Percentiles rank a stretch among this genome's conserved stretches.
Conservation (phyloP, 2,329 filamentous ascomycete genomes). For the Neofusicoccum sp. region DNA sequence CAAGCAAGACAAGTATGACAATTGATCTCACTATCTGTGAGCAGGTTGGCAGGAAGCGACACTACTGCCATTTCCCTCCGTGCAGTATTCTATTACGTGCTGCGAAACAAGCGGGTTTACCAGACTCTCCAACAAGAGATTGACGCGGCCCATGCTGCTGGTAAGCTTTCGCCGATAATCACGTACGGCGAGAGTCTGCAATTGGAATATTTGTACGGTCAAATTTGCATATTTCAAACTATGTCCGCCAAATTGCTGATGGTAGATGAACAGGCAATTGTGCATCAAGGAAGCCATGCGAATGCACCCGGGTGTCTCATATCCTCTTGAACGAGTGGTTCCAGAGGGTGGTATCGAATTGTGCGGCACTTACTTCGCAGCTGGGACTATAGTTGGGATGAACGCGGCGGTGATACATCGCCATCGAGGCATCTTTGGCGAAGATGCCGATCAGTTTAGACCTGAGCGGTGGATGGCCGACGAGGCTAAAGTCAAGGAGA, state of each 20-base stretch:
- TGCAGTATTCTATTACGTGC: slow-evolving; percentile 37
- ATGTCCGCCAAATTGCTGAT: neutral
- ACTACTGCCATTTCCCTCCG: slow-evolving; percentile 38
- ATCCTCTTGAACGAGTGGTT: neutral
- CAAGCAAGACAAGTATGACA: too few species aligned
- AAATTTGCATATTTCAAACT: too few species aligned
- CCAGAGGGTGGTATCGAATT: neutral
- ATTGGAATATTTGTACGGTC: neutral
- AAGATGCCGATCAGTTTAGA: slow-evolving; percentile 38
- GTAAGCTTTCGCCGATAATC: neutral
- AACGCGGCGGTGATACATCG: slow-evolving; percentile 47
- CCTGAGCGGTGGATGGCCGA: slow-evolving; percentile 44
- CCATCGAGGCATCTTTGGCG: slow-evolving; percentile 39
- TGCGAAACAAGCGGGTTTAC: neutral
- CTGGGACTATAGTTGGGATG: slow-evolving; percentile 46
- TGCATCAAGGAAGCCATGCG: neutral
- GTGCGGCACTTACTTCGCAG: slow-evolving; percentile 24
- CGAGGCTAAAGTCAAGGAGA: neutral
- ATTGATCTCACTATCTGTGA: slow-evolving; percentile 30
- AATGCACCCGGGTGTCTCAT: neutral
- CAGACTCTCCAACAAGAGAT: neutral
- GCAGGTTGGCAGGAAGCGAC: slow-evolving; percentile 40
- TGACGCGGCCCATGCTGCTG: neutral
- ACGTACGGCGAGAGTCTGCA: neutral
- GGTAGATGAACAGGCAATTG: neutral